These are phyloP conservation scores for Castanea sativa DNA, from an alignment of 306 rosid species.

Conservation along the genomic window DNA sequence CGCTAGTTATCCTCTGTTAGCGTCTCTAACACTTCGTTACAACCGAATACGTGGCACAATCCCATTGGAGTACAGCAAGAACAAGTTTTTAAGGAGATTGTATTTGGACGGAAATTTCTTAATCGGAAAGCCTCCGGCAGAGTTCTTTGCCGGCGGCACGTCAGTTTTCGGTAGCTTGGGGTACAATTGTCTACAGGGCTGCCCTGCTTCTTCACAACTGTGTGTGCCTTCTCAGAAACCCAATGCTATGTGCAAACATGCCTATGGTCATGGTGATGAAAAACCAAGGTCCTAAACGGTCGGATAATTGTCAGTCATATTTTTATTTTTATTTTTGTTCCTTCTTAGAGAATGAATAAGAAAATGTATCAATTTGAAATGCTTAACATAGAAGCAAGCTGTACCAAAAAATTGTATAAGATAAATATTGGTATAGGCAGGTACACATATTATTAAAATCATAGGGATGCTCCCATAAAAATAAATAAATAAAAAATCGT, in stretches of 20 bases:
- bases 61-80: constrained; percentile 55
- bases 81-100: constrained; percentile 50
- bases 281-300: constrained; percentile 41
- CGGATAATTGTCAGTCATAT: constrained; percentile 26
- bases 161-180: constrained; percentile 79
- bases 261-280: constrained; percentile 42
- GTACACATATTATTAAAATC: not conserved
- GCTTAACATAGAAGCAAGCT: not conserved
- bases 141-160: constrained; percentile 33
- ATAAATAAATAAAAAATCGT: not conserved
- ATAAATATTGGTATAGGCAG: not conserved
- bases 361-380: constrained; percentile 2
- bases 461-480: not conserved
- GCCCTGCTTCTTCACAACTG: constrained; percentile 66
- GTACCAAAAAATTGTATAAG: not conserved
- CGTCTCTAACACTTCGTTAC: constrained; percentile 69
- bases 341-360: not conserved
- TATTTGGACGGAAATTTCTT: constrained; percentile 82
- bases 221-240: constrained; percentile 83
- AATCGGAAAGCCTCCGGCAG: constrained; percentile 71
- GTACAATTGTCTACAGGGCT: constrained; percentile 68
- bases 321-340: not conserved
- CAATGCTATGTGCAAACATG: constrained; percentile 57
- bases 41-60: constrained; percentile 72
- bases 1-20: constrained; percentile 47